Evolutionary conservation across 139 green algal genomes (phyloP), one percentile per base, ranked within the genome.

Genomic region (Haematococcus lacustris): DNA sequence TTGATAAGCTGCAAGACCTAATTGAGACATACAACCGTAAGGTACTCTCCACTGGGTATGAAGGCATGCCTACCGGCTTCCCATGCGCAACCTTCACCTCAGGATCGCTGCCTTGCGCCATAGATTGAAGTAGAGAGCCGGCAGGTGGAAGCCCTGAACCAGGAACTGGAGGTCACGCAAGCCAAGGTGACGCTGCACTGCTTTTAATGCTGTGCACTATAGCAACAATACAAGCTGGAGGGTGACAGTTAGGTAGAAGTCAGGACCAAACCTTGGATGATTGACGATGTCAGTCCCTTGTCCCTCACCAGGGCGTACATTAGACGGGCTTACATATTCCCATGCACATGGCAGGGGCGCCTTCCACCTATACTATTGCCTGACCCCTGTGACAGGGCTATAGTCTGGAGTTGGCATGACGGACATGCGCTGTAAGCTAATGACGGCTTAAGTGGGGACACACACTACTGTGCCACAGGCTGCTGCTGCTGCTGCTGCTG

Each of bases 91-190:
- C 26, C 28, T 23, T 41, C 66, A 3, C 30, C 37, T 38, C 64
- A 6, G 23, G 1, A n/a, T 3, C 21, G 13, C 13, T 57, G 47
- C 13, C 13, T 57, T 57, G 47, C 21, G 47, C 47, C 47, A 13
- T 57, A 83, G 78, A 73, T 83, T 37, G 78, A 83, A 37, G 73
- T 83, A 6, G 78, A 83, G 73, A 40, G 65, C 43, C 70, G 78
- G 57, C 78, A 83, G 60, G 37, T 83, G 30, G 78, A 83, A 35
- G 62, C 51, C 2, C 50, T 83, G 33, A 40, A 79, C 38, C 70
- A 73, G 59, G 78, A 83, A 65, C 61, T 83, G 65, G 78, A 83
- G 40, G 32, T 80, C 50, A 72, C 70, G 51, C 78, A 83, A 39
- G 78, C 70, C 40, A 75, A 80, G 70, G 78, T 83, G 33, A 41